Conservation (phyloP, 2,329 filamentous ascomycete genomes). For the Beauveria varroae region DNA sequence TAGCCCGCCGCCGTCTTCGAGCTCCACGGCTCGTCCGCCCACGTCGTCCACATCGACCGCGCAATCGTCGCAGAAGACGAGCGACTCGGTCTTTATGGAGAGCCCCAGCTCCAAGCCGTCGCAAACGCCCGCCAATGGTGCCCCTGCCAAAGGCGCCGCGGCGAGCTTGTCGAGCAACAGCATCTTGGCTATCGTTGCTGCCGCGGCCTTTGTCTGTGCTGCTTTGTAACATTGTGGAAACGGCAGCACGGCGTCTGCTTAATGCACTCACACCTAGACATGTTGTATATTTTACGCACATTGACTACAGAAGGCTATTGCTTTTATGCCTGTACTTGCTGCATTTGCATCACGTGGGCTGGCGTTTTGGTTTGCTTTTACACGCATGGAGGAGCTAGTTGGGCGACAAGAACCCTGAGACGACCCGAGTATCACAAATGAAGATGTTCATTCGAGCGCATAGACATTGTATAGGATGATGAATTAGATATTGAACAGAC, state of each 20-base stretch:
- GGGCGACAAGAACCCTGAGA: too few relatives aligned
- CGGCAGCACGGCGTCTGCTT: not conserved
- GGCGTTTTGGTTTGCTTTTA: too few relatives aligned
- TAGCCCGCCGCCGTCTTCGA: not conserved
- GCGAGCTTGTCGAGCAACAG: not conserved
- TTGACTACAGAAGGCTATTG: too few relatives aligned
- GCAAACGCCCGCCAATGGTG: not conserved
- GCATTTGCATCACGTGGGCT: too few relatives aligned
- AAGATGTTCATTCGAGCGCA: too few relatives aligned
- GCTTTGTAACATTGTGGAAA: not conserved
- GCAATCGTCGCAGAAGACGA: not conserved
- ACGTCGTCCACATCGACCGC: too few relatives aligned
- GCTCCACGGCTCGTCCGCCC: not conserved
- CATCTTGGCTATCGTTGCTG: not conserved
- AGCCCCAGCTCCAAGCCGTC: not conserved
- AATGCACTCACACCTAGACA: not conserved
- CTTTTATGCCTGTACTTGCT: too few relatives aligned
- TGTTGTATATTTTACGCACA: not conserved
- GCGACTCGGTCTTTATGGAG: slow-evolving; percentile 1
- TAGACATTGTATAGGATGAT: too few relatives aligned
- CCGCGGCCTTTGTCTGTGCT: not conserved
- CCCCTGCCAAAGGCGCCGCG: not conserved
- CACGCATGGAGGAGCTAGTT: too few relatives aligned
- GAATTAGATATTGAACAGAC: too few relatives aligned
- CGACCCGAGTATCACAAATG: too few relatives aligned